These are phyloP conservation scores for Conringia planisiliqua DNA, from an alignment of 345 rosid species.

Conservation along the genomic window DNA sequence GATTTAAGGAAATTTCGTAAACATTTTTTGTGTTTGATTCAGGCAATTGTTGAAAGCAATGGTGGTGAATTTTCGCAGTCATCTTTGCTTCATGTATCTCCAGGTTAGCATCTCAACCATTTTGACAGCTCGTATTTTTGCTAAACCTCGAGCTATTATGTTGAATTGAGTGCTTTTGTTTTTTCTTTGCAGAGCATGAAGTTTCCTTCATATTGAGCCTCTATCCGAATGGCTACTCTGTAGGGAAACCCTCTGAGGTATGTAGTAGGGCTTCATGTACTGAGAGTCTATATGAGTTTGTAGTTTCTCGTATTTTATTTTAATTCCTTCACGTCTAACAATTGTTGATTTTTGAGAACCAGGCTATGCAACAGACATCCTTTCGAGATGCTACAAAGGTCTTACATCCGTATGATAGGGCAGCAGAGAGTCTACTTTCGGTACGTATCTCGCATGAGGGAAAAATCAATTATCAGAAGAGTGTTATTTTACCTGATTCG, in stretches of 20 bases:
- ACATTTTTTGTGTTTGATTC: slow-evolving; percentile 22
- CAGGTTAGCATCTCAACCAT: slow-evolving; percentile 34
- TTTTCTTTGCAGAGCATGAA: slow-evolving; percentile 55
- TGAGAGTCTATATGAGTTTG: not conserved
- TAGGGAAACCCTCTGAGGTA: slow-evolving; percentile 82
- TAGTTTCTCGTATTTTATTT: not conserved
- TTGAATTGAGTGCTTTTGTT: slow-evolving; percentile 4
- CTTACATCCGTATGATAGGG: slow-evolving; percentile 78
- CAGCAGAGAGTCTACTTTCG: slow-evolving; percentile 80
- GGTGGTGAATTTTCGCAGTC: slow-evolving; percentile 32
- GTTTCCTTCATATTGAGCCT: slow-evolving; percentile 74
- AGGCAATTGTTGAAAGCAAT: slow-evolving; percentile 41
- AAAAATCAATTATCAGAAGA: not conserved
- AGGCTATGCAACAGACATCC: slow-evolving; percentile 38
- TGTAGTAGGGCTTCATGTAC: slow-evolving; percentile 15
- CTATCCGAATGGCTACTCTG: slow-evolving; percentile 67
- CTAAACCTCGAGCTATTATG: not conserved
- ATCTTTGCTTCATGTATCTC: slow-evolving; percentile 37
- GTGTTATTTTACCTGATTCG: not conserved
- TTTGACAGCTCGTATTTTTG: slow-evolving; percentile 6
- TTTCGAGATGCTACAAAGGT: slow-evolving; percentile 62
- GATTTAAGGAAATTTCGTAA: not conserved
- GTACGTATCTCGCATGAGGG: slow-evolving; percentile 39
- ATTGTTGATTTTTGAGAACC: slow-evolving; percentile 39
- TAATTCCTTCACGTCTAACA: not conserved